phyloP scores from a whole-genome alignment of 805 yeast species.

The Candida quercuum region DNA sequence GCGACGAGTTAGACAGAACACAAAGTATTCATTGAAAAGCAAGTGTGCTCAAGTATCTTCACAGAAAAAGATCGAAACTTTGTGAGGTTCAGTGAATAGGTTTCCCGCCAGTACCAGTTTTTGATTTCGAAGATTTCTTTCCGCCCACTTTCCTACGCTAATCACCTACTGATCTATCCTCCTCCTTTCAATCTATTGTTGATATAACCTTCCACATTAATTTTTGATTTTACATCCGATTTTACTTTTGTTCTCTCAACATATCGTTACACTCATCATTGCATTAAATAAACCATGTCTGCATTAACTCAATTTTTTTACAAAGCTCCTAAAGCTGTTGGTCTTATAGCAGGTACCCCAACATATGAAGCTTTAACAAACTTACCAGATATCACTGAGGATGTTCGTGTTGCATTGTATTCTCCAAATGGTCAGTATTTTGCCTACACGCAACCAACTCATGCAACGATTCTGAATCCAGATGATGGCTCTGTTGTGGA shows the following conservation, averaged over 20 bases:
- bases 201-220: no score
- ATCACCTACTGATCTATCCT: no score
- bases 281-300: slow-evolving; percentile 9
- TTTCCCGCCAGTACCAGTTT: no score
- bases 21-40: no score
- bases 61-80: no score
- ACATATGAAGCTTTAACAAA: slow-evolving; percentile 23
- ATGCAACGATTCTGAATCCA: slow-evolving; percentile 56
- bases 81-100: no score
- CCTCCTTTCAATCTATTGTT: no score
- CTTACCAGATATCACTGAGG: slow-evolving; percentile 28
- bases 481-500: slow-evolving; percentile 40
- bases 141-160: no score
- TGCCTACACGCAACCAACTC: slow-evolving; percentile 65
- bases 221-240: background rate
- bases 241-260: background rate
- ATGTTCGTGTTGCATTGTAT: slow-evolving; percentile 61
- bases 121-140: no score
- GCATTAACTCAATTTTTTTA: slow-evolving; percentile 23
- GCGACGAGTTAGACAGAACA: no score
- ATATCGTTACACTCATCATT: background rate
- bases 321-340: slow-evolving; percentile 54
- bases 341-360: slow-evolving; percentile 45
- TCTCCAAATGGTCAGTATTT: slow-evolving; percentile 63
- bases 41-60: no score